Percentiles rank a stretch among this genome's conserved stretches.
These are phyloP conservation scores for Colletotrichum sp. DNA, from an alignment of 2,329 filamentous ascomycete genomes.

Conservation along the genomic window DNA sequence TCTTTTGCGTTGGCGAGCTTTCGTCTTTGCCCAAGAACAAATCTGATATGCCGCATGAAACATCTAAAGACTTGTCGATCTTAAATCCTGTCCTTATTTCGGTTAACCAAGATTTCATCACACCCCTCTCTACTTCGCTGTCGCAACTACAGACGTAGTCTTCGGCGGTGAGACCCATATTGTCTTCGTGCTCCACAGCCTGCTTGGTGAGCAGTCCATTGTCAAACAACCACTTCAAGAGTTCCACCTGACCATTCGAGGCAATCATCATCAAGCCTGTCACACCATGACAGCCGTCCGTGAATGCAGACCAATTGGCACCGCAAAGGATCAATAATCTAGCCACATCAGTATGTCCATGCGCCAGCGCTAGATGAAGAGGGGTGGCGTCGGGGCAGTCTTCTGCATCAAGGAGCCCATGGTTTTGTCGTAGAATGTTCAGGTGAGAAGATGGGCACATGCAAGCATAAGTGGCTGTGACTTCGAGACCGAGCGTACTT, in stretches of 20 bases:
- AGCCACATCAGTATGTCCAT: neutral
- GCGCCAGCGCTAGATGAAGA: neutral
- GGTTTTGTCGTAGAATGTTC: neutral
- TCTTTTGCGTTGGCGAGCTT: neutral
- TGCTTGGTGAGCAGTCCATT: neutral
- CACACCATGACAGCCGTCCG: neutral
- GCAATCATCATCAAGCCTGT: neutral
- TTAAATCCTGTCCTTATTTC: neutral
- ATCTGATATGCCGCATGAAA: neutral
- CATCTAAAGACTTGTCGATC: neutral
- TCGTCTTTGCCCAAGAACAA: neutral
- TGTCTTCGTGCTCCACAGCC: neutral
- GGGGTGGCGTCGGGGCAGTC: neutral
- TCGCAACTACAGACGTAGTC: neutral
- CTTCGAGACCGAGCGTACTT: neutral
- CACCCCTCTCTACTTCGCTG: neutral
- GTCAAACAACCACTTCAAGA: neutral
- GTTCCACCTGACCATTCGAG: neutral
- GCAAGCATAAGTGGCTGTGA: neutral
- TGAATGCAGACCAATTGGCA: neutral
- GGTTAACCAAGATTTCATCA: neutral
- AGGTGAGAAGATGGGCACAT: neutral
- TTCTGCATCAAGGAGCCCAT: neutral
- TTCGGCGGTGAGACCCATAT: neutral
- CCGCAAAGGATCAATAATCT: neutral